A percentile compares a stretch with the other conserved stretches of the same genome.
These are phyloP conservation scores for Craspedostauros australis DNA, from an alignment of 108 stramenopile genomes.

Conservation along the genomic window DNA sequence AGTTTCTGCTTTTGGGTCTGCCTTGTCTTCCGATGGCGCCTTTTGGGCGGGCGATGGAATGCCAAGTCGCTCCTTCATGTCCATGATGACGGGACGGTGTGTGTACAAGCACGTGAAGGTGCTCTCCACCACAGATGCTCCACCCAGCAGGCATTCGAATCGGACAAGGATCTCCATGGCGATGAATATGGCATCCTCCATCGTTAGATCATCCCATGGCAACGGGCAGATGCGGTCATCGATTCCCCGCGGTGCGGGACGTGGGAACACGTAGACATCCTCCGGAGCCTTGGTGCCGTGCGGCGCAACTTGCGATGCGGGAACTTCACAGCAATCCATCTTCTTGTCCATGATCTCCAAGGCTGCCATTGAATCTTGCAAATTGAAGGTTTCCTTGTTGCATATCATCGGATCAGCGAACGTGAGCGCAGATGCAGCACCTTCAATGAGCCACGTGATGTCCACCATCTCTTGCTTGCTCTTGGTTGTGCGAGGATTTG, in stretches of 20 bases:
- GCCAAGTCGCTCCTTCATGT: slow-evolving; percentile 42
- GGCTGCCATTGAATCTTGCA: slow-evolving; percentile 90
- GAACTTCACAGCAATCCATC: slow-evolving; percentile 88
- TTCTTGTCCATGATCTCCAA: slow-evolving; percentile 83
- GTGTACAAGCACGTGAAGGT: slow-evolving; percentile 78
- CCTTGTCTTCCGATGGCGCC: slow-evolving; percentile 1
- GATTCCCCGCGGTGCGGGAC: slow-evolving; percentile 34
- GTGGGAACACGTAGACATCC: slow-evolving; percentile 37
- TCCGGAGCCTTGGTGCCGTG: slow-evolving; percentile 3
- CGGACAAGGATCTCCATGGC: slow-evolving; percentile 28
- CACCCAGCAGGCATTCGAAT: slow-evolving; percentile 55
- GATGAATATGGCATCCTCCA: slow-evolving; percentile 26
- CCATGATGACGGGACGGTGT: slow-evolving; percentile 58
- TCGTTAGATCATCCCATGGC: slow-evolving; percentile 55
- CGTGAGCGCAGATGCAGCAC: slow-evolving; percentile 39
- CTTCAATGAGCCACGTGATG: slow-evolving; percentile 34
- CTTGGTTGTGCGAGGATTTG: background rate
- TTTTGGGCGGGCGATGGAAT: background rate
- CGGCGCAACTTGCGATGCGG: slow-evolving; percentile 17
- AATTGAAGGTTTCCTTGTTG: slow-evolving; percentile 44
- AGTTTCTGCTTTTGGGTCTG: background rate
- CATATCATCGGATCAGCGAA: slow-evolving; percentile 48
- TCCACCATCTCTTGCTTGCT: slow-evolving; percentile 25
- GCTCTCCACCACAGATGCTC: slow-evolving; percentile 82
- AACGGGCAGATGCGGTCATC: slow-evolving; percentile 33